Evolutionary conservation across 2,329 filamentous ascomycete genomes (phyloP).

Genomic region (Fusarium concolor): DNA sequence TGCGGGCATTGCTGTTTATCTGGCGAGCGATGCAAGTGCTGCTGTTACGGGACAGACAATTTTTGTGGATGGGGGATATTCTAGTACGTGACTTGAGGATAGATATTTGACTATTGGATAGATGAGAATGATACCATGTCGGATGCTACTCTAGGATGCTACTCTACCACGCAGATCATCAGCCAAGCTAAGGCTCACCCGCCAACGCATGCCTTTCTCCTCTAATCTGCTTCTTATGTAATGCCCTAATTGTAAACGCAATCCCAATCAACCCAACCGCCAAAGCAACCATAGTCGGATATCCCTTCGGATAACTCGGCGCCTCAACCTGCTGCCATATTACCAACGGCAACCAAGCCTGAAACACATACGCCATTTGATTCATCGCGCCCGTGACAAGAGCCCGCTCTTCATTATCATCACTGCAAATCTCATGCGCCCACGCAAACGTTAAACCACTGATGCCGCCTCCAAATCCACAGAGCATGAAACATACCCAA

Average conservation of each 20-base stretch:
- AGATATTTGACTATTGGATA: neutral
- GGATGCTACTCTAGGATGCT: no score
- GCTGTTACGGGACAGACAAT: conserved; percentile 51
- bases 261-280: no score
- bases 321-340: conserved; percentile 75
- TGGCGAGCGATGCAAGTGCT: conserved; percentile 49
- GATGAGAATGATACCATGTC: neutral
- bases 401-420: no score
- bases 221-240: no score
- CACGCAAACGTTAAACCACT: no score
- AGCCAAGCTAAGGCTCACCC: no score
- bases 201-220: no score
- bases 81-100: conserved; percentile 32
- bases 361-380: conserved; percentile 75
- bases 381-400: conserved; percentile 73
- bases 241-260: no score
- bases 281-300: no score
- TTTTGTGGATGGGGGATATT: conserved; percentile 53
- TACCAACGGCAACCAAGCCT: conserved; percentile 75
- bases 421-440: no score
- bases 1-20: conserved; percentile 46
- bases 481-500: no score
- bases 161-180: conserved; percentile 48
- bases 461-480: no score
- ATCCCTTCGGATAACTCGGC: conserved; percentile 71